A percentile compares a stretch with the other conserved stretches of the same genome.
phyloP scores from a whole-genome alignment of 768 basidiomycete species.

The Lyophyllum atratum region DNA sequence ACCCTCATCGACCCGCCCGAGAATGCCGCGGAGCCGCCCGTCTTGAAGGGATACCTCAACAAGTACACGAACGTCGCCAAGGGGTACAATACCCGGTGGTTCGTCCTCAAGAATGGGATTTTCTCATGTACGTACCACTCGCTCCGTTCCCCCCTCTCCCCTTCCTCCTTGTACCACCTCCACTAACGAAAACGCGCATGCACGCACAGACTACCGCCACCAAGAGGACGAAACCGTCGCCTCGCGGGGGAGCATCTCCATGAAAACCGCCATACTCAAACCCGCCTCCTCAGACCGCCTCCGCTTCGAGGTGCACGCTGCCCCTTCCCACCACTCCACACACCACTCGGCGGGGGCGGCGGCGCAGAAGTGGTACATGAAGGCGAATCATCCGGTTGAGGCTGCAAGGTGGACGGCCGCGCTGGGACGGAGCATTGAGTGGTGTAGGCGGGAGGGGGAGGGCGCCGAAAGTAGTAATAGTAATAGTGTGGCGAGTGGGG shows the following conservation, averaged over 20 bases:
- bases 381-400: slow-evolving; percentile 86
- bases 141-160: background rate
- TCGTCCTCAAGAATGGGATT: slow-evolving; percentile 83
- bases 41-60: slow-evolving; percentile 77
- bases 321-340: slow-evolving; percentile 48
- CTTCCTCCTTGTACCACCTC: background rate
- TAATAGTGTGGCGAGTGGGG: slow-evolving; percentile 2
- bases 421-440: slow-evolving; percentile 73
- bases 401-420: slow-evolving; percentile 86
- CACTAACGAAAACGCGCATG: background rate
- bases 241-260: slow-evolving; percentile 84
- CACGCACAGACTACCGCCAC: slow-evolving; percentile 68
- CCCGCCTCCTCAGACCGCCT: slow-evolving; percentile 54
- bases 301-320: slow-evolving; percentile 82
- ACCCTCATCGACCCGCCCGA: slow-evolving; percentile 54
- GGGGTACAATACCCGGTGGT: slow-evolving; percentile 90
- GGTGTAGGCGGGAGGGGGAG: slow-evolving; percentile 48
- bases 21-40: slow-evolving; percentile 49
- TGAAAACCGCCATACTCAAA: slow-evolving; percentile 76
- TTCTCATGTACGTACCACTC: slow-evolving; percentile 67
- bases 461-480: slow-evolving; percentile 14
- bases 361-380: slow-evolving; percentile 79
- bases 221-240: slow-evolving; percentile 89
- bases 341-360: too few species aligned
- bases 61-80: slow-evolving; percentile 93